These are phyloP conservation scores for Geotrichum bryndzae DNA, from an alignment of 1,139 yeast genomes.

Conservation along the genomic window DNA sequence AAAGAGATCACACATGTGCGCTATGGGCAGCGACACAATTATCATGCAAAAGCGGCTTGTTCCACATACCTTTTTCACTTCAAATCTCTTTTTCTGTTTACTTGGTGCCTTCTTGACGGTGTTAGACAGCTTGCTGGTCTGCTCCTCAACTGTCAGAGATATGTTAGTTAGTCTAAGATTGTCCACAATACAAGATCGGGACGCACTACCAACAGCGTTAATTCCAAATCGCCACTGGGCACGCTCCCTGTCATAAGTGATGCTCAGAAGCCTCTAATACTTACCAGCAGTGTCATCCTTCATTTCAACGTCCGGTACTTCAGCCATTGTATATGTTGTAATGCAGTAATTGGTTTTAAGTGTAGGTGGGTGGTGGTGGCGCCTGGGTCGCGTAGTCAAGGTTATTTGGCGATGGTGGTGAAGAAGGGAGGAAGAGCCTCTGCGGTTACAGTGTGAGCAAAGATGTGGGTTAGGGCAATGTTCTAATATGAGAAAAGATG, in stretches of 20 bases:
- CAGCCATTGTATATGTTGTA: conserved; percentile 14
- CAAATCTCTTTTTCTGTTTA: conserved; percentile 50
- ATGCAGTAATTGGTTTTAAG: conserved; percentile 1
- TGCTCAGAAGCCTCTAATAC: conserved; percentile 14
- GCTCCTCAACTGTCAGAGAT: not conserved
- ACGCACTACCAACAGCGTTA: not conserved
- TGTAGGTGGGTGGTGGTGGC: not conserved
- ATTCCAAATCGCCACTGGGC: not conserved
- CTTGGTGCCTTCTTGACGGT: conserved; percentile 13
- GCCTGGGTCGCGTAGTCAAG: not conserved
- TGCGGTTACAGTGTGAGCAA: not conserved
- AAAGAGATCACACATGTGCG: not conserved
- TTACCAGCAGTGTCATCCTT: conserved; percentile 22
- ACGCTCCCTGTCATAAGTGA: not conserved
- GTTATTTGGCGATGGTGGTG: not conserved
- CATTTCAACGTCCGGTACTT: conserved; percentile 15
- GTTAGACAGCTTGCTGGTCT: conserved; percentile 8
- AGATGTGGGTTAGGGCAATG: not conserved
- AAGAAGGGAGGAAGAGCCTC: not conserved
- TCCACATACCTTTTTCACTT: conserved; percentile 49
- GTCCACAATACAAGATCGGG: not conserved
- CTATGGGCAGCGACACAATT: not conserved
- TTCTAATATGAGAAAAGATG: too few relatives aligned
- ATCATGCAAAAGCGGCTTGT: not conserved
- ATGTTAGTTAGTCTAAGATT: not conserved